phyloP scores from a whole-genome alignment of 345 rosid species.

The Cardiospermum halicacabum region DNA sequence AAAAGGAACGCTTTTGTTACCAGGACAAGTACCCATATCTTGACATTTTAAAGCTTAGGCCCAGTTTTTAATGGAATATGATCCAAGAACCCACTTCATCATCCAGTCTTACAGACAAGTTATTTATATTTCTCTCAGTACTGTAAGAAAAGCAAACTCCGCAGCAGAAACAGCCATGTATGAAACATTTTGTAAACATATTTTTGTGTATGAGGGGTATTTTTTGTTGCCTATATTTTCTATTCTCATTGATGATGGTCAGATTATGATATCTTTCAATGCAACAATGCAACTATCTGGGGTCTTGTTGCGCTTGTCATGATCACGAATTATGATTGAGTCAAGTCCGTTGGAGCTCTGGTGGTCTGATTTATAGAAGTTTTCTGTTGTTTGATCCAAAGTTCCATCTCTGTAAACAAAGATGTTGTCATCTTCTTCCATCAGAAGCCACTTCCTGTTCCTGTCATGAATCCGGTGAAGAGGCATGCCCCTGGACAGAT shows the following conservation, averaged over 20 bases:
- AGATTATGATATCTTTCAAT: conserved; percentile 26
- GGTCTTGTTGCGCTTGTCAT: conserved; percentile 10
- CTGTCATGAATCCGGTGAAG: conserved; percentile 22
- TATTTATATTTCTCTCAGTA: neutral
- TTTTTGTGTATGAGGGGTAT: neutral
- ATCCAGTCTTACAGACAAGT: neutral
- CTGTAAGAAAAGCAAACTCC: neutral
- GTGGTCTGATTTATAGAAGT: conserved; percentile 18
- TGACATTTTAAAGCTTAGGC: too few species aligned
- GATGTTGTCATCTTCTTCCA: conserved; percentile 36
- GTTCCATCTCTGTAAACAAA: conserved; percentile 52
- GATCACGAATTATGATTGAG: conserved; percentile 13
- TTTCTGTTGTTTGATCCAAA: conserved; percentile 22
- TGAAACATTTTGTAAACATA: neutral
- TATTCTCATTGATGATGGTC: neutral
- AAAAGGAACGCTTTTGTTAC: too few species aligned
- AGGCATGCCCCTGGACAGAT: conserved; percentile 36
- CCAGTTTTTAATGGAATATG: neutral
- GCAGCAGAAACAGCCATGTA: neutral
- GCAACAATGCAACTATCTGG: conserved; percentile 20
- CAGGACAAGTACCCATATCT: too few species aligned
- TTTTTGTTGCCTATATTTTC: neutral
- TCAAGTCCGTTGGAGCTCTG: conserved; percentile 5
- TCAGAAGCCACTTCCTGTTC: conserved; percentile 33
- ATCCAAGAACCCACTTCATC: neutral